phyloP scores from a whole-genome alignment of 768 basidiomycete genomes.

The Podaxis sp. region DNA sequence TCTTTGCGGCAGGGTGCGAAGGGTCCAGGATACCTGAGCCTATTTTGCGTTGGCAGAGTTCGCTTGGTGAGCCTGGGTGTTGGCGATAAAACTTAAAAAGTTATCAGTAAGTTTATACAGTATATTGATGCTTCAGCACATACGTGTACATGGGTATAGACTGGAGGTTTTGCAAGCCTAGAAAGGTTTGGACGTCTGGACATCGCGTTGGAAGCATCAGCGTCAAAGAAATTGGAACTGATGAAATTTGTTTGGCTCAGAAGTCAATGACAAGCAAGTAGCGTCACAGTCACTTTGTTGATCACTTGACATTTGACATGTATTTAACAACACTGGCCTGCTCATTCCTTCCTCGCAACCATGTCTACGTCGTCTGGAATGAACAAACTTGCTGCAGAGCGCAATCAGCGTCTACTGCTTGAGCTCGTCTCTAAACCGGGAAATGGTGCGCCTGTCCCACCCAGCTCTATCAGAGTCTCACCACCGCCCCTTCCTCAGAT shows the following conservation, averaged over 20 bases:
- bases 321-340: not conserved
- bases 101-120: not conserved
- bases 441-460: slow-evolving; percentile 59
- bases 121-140: not conserved
- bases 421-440: slow-evolving; percentile 75
- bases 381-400: slow-evolving; percentile 62
- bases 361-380: slow-evolving; percentile 33
- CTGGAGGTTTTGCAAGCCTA: not conserved
- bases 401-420: slow-evolving; percentile 64
- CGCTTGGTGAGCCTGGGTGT: slow-evolving; percentile 4
- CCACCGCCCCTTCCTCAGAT: slow-evolving; percentile 44
- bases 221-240: not conserved
- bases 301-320: not conserved
- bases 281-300: slow-evolving; percentile 8
- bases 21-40: slow-evolving; percentile 3
- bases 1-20: slow-evolving; percentile 1
- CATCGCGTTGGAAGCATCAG: not conserved
- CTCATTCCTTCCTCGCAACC: slow-evolving; percentile 4
- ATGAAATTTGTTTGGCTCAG: not conserved
- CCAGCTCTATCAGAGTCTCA: not conserved
- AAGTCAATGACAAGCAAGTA: not conserved
- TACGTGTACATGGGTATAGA: slow-evolving; percentile 10
- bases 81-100: not conserved
- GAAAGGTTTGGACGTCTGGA: not conserved
- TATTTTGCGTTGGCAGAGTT: not conserved